Evolutionary conservation across 1,284 basidiomycete species (phyloP), one percentile per base, ranked within the genome.

Genomic region (Boletus hoseneyae): DNA sequence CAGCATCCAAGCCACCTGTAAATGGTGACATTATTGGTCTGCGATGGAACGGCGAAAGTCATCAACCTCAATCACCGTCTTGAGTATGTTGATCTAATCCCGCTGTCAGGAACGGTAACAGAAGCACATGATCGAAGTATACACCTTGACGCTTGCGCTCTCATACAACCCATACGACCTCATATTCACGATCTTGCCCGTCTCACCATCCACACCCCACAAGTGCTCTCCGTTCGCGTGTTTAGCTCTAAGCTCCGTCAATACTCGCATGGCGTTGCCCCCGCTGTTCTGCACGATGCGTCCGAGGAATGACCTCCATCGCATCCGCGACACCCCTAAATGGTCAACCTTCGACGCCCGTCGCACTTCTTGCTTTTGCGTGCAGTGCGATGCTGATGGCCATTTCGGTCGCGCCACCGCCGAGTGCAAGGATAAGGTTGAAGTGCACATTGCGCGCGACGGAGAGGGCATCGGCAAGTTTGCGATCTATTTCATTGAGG

Each of bases 381-480:
- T 90, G 85, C 52, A 99, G 73, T 0, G 89, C 92, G 3, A 97
- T 92, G 37, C 85, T 87, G 68, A 99, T 87, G 0, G 95, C 96
- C 93, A 99, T 97, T 75, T 99, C 96, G 2, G 93, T 97, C 12
- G 96, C 96, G 39, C 96, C 96, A 19, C 96, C 95, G 13, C 96
- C 95, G 0, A 96, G 96, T 0, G 90, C 88, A 18, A 99, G 83
- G 12, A 79, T 70, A 0, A 96, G 96, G 74, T 98, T 91, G 76
- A 99, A 98, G 52, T 97, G 87, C 36, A 95, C 96, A 63, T 98
- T 99, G 30, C 96, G 85, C 0, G 96, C 96, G 38, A 98, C 94
- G 21, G 89, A 85, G 91, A 99, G 98, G 37, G 96, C 96, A 62
- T 99, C 97, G 0, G 94, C 93, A 27, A 99, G 79, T 72, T 99